Evolutionary conservation across 768 basidiomycete genomes (phyloP).

Genomic region (Suillus tomentosus): DNA sequence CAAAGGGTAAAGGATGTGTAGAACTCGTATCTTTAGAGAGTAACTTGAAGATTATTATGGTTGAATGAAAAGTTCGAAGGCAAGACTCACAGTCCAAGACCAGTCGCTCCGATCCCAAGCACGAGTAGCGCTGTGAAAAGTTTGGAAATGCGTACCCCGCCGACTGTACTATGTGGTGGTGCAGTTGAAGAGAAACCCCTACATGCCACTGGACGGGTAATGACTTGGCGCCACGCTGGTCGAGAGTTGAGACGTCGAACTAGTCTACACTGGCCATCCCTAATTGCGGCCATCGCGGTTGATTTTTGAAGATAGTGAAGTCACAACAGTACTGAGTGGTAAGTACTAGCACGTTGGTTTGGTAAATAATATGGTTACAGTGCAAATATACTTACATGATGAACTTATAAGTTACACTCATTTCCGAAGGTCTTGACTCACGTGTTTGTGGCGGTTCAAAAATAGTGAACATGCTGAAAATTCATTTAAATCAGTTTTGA

Average conservation of each 20-base stretch:
- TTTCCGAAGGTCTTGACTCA: too few relatives aligned
- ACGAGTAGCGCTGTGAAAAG: conserved; percentile 40
- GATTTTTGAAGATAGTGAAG: not conserved
- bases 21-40: conserved; percentile 49
- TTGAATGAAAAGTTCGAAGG: not conserved
- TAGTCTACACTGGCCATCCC: not conserved
- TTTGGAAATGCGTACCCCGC: conserved; percentile 34
- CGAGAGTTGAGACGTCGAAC: conserved; percentile 3
- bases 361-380: not conserved
- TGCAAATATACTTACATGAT: too few relatives aligned
- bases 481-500: too few relatives aligned
- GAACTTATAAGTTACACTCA: too few relatives aligned
- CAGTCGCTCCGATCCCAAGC: conserved; percentile 42
- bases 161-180: conserved; percentile 5
- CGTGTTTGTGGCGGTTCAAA: too few relatives aligned
- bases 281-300: not conserved
- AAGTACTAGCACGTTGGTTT: not conserved
- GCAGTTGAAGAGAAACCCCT: conserved; percentile 14
- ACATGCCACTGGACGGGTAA: not conserved
- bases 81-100: conserved; percentile 43
- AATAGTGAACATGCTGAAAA: too few relatives aligned
- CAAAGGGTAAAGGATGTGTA: conserved; percentile 62
- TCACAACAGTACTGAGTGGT: not conserved
- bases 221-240: not conserved
- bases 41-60: not conserved